These are phyloP conservation scores for Colletotrichum sojae DNA, from an alignment of 2,329 filamentous ascomycete species.

Conservation along the genomic window DNA sequence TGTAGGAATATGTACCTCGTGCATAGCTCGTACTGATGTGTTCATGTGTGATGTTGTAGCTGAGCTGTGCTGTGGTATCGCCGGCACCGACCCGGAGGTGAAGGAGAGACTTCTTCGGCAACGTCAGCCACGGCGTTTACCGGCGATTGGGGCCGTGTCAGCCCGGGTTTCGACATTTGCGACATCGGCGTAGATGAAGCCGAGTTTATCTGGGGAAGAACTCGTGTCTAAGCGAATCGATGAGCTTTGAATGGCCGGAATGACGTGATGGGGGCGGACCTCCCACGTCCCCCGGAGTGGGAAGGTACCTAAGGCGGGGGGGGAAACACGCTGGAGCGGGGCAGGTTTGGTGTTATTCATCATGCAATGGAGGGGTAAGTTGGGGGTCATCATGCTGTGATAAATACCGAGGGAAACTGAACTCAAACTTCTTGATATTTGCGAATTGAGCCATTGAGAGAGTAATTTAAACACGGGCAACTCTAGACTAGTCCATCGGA, in stretches of 20 bases:
- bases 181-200: conserved; percentile 20
- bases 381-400: conserved; percentile 10
- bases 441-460: neutral
- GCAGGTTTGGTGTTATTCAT: conserved; percentile 23
- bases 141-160: conserved; percentile 9
- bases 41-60: neutral
- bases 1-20: conserved; percentile 38
- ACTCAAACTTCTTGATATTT: neutral
- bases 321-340: conserved; percentile 17
- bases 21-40: neutral
- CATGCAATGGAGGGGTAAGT: conserved; percentile 38
- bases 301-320: neutral
- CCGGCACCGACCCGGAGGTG: too few species aligned
- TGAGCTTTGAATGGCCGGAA: conserved; percentile 22
- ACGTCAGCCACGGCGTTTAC: neutral
- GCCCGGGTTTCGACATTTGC: neutral
- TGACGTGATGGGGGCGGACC: conserved; percentile 28
- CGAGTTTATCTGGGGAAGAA: neutral
- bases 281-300: conserved; percentile 11
- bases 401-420: conserved; percentile 5
- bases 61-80: too few species aligned
- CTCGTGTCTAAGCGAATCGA: neutral
- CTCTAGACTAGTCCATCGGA: neutral
- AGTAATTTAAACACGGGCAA: too few species aligned
- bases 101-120: too few species aligned